Conservation (phyloP, 2,329 filamentous ascomycete species). For the Colletotrichum cuscutae region DNA sequence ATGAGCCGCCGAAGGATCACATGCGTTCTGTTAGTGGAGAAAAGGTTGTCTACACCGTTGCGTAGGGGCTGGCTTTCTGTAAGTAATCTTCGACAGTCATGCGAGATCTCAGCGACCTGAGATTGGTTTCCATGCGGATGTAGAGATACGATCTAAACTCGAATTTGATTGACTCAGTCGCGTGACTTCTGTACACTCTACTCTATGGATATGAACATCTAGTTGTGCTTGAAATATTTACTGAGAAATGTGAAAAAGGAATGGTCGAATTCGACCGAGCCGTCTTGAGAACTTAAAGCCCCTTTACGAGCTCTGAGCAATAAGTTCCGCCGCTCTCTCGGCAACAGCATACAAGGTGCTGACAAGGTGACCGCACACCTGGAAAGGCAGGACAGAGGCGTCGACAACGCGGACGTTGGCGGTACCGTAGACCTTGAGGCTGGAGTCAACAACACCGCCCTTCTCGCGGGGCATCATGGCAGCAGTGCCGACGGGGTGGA, state of each 20-base stretch:
- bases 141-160: no score
- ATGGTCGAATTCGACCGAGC: not conserved
- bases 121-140: no score
- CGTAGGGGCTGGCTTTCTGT: no score
- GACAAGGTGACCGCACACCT: constrained; percentile 59
- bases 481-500: constrained; percentile 59
- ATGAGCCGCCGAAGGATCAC: constrained; percentile 42
- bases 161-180: no score
- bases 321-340: constrained; percentile 54
- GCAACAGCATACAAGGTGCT: constrained; percentile 63
- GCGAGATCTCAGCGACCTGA: no score
- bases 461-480: constrained; percentile 61
- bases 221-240: not conserved
- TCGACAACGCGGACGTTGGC: constrained; percentile 61
- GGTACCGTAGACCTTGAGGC: constrained; percentile 61
- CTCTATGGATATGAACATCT: not conserved
- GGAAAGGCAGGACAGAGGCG: constrained; percentile 60
- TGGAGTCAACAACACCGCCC: constrained; percentile 59
- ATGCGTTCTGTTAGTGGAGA: constrained; percentile 53
- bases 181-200: not conserved
- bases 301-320: constrained; percentile 12
- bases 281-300: not conserved
- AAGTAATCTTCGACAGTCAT: no score
- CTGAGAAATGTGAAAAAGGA: not conserved
- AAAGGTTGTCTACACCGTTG: constrained; percentile 46